Base-by-base conservation (phyloP, 768 basidiomycete species). In the Lentinula guzmanii region DNA sequence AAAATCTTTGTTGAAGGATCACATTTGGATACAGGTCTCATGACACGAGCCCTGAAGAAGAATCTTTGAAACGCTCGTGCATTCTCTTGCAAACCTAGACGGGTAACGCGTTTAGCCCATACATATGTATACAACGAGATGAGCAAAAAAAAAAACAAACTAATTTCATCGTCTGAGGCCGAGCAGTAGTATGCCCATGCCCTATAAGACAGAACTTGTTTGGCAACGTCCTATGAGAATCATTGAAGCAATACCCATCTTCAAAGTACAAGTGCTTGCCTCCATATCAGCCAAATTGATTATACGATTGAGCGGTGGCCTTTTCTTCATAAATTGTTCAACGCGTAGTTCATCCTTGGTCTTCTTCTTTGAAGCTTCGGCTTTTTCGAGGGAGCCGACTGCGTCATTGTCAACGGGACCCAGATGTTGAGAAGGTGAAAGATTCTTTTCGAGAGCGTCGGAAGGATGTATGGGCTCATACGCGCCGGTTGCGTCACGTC, bases 401-500 rank as follows among this genome's bases (percentile, higher is more conserved):
- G 84, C 80, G 52, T 75, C 70, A 7, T 75, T 67, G 52, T 85
- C 81, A 28, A 96, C 74, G 2, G 77, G 69, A 1, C 93, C 93
- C 10, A 95, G 78, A 70, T 90, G 88, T 68, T 88, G 91, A 33
- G 86, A 84, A 15, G 76, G 73, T 8, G 86, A 81, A 21, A 93
- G 79, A 69, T 89, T 82, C 73, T 84, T 86, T 54, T 87, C 82
- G 54, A 96, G 81, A 21, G 91, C 86, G 65, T 90, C 88, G n/a
- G 87, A 85, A 3, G 95, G 88, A 73, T 98, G 95, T 46, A 97
- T 91, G 5, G 90, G 89, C 62, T 89, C 82, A 68, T 87, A 91
- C 4, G 77, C 87, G 9, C 73, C 72, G 0, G 90, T 91, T 18
- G 92, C 93, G 70, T 95, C 95, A 63, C 79, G 82, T 8, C 95